Evolutionary conservation across 768 basidiomycete species (phyloP), one percentile per base, ranked within the genome.

Genomic region (Boletus reticulatus): DNA sequence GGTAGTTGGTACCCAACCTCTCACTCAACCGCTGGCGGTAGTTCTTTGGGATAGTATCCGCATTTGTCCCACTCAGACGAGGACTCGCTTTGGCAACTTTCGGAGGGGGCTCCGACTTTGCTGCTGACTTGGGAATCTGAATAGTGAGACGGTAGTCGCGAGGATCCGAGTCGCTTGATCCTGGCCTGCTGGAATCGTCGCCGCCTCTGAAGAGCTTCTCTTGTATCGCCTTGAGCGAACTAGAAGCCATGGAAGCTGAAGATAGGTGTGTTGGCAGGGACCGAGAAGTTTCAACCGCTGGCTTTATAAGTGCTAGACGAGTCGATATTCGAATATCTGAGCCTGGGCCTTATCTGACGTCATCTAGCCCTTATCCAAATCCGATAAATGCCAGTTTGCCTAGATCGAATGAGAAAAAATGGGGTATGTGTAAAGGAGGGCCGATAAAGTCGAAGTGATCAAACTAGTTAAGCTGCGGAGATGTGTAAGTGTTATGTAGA

Each of bases 11-110:
- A 2, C 91, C 91, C 32, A 95, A 76, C 53, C 74, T 73, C 57
- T 84, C 77, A 29, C 78, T 76, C 29, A 97, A 75, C 31, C 84
- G 78, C 64, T 89, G 83, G 48, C 90, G 81, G 71, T 87, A 87
- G 54, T 38, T 71, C 46, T 54, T 43, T 78, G 65, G 55, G 47
- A 66, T 37, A 57, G 48, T 37, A 13, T 53, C 49, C 17, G 54
- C 53, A 42, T 58, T 36, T 50, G 52, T 32, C 64, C 38, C 46
- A 46, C 19, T 11, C 17, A 17, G 2, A 38, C 43, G 60, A 44
- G 78, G 74, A 4, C 70, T 63, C 27, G 64, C 62, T 62, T 79
- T 84, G 42, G 68, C 64, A 22, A 72, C 58, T 62, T 81, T 87
- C 34, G 79, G 81, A 2, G 80, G 83, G 4, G 61, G 52, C 11